Conservation (phyloP, 2,329 filamentous ascomycete species). For the Fusarium drepaniforme region DNA sequence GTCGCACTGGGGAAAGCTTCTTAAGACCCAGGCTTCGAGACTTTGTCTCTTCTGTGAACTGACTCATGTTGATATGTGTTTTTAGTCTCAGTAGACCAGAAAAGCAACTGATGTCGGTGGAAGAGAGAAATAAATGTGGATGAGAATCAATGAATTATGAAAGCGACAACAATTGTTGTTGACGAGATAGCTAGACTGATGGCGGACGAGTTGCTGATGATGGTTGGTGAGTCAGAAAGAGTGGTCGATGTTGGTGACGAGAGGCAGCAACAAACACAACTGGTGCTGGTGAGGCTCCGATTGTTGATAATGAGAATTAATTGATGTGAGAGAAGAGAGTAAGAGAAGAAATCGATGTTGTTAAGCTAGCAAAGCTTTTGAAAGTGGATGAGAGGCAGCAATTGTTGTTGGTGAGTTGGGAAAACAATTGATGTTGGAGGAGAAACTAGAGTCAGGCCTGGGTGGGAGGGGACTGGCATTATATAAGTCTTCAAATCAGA, state of each 20-base stretch:
- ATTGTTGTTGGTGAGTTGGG: background rate
- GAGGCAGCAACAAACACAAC: background rate
- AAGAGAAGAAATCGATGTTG: background rate
- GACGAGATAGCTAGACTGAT: background rate
- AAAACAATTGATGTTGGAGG: background rate
- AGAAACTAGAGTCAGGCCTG: background rate
- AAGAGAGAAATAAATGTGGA: background rate
- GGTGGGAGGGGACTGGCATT: background rate
- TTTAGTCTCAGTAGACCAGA: background rate
- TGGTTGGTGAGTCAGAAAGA: background rate
- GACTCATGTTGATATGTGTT: background rate
- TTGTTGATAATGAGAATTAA: background rate
- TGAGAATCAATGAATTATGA: background rate
- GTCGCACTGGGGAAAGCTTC: background rate
- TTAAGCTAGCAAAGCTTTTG: background rate
- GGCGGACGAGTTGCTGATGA: background rate
- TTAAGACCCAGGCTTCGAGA: background rate
- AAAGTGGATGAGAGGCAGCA: background rate
- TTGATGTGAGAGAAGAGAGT: background rate
- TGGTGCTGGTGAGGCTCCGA: background rate
- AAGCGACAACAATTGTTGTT: background rate
- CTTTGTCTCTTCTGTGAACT: background rate
- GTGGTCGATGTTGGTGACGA: background rate
- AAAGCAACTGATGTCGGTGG: background rate
- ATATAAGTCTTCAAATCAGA: background rate